Evolutionary conservation across 176 grass and related monocot species (phyloP).

Genomic region (Typha latifolia): DNA sequence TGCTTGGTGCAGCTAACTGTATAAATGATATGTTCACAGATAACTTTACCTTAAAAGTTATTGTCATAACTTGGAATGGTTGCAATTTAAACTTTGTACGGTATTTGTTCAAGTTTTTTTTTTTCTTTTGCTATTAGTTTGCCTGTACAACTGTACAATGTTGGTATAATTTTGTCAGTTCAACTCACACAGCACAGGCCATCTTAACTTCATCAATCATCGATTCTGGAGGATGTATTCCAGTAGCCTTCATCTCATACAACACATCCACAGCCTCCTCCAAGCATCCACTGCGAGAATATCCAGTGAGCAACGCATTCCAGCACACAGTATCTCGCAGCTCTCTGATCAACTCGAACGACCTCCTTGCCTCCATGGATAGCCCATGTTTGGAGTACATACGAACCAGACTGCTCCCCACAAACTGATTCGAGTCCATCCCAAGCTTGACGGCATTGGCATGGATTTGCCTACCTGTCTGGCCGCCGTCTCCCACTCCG

Average conservation of each 20-base stretch:
- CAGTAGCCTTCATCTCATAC: slow-evolving; percentile 59
- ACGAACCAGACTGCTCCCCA: slow-evolving; percentile 53
- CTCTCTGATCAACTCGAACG: slow-evolving; percentile 33
- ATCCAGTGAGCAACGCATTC: slow-evolving; percentile 55
- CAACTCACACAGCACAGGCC: slow-evolving; percentile 33
- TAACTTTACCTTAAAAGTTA: not conserved
- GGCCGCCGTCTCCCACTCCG: slow-evolving; percentile 21
- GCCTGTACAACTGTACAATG: not conserved
- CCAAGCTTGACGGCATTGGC: slow-evolving; percentile 57
- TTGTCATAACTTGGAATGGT: not conserved
- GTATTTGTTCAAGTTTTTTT: not conserved
- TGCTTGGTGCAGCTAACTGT: not conserved
- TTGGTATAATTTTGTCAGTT: not conserved
- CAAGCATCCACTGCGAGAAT: slow-evolving; percentile 34
- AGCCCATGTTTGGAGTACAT: slow-evolving; percentile 60
- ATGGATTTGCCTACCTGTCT: slow-evolving; percentile 54
- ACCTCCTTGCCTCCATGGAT: slow-evolving; percentile 36
- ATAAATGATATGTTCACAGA: not conserved
- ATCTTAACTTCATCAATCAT: slow-evolving; percentile 31
- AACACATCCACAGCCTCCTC: slow-evolving; percentile 47
- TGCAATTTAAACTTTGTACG: not conserved
- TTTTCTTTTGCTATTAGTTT: not conserved
- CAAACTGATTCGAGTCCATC: slow-evolving; percentile 39
- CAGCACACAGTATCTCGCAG: slow-evolving; percentile 42
- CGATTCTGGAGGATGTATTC: slow-evolving; percentile 30